Percentiles rank a stretch among this genome's conserved stretches.
Evolutionary conservation across 2,329 filamentous ascomycete species (phyloP).

Genomic region (Coleophoma eucalyptorum): DNA sequence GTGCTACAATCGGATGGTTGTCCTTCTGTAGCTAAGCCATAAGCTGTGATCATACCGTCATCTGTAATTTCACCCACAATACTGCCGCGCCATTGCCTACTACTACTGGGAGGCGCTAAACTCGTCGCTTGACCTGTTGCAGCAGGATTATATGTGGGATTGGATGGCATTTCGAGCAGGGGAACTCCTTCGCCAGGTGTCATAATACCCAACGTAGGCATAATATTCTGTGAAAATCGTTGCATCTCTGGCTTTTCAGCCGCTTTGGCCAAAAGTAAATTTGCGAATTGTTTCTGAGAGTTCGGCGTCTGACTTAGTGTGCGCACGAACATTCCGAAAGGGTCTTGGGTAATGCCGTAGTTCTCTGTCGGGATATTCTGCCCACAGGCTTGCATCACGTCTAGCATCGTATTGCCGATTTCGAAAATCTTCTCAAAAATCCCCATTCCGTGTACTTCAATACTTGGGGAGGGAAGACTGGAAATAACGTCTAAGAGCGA

Average conservation of each 20-base stretch:
- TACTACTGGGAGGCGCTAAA: not conserved
- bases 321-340: conserved; percentile 39
- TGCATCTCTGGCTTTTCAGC: conserved; percentile 32
- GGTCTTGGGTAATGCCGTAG: conserved; percentile 32
- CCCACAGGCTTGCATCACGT: conserved; percentile 36
- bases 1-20: too few relatives aligned
- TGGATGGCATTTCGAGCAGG: not conserved
- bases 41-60: conserved; percentile 4
- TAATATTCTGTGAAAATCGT: conserved; percentile 10
- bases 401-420: conserved; percentile 38
- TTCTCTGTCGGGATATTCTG: conserved; percentile 10
- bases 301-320: conserved; percentile 41
- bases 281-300: conserved; percentile 37
- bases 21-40: not conserved
- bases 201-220: not conserved
- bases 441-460: conserved; percentile 45
- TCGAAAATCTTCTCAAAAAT: conserved; percentile 48
- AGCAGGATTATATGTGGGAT: too few relatives aligned
- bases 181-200: not conserved
- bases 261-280: conserved; percentile 37
- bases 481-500: conserved; percentile 45
- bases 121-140: not conserved
- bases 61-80: conserved; percentile 19
- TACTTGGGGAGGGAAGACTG: conserved; percentile 34
- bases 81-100: conserved; percentile 15